Evolutionary conservation across 2,329 filamentous ascomycete species (phyloP).

Genomic region (Blastomyces gilchristii): DNA sequence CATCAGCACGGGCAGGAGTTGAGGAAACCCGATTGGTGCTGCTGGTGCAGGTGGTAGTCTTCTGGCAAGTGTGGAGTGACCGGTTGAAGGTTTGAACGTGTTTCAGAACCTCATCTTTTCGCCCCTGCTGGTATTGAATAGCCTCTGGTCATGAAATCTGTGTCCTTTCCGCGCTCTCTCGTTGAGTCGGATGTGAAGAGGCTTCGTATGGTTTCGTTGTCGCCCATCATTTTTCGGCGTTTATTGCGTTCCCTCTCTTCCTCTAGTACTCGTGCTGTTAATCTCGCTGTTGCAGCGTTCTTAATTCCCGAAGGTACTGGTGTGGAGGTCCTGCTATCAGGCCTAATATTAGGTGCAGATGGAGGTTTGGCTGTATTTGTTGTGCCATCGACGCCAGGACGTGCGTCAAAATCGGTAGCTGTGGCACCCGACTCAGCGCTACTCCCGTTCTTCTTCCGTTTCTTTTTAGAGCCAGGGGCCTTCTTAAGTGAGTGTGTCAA

Average conservation of each 20-base stretch:
- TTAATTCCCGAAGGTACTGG: conserved; percentile 57
- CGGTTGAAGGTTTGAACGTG: neutral
- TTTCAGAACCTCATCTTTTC: conserved; percentile 24
- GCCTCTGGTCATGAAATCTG: conserved; percentile 51
- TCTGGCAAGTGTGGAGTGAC: neutral
- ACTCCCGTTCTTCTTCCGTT: conserved; percentile 60
- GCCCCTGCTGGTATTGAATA: conserved; percentile 42
- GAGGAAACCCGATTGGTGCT: neutral
- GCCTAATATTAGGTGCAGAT: conserved; percentile 19
- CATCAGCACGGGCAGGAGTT: neutral
- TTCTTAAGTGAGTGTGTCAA: conserved; percentile 87
- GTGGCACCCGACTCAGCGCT: conserved; percentile 29
- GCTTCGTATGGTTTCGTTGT: conserved; percentile 47
- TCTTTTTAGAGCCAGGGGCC: conserved; percentile 47
- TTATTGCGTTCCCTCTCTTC: conserved; percentile 80
- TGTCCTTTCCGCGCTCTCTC: conserved; percentile 33
- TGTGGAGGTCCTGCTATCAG: conserved; percentile 24
- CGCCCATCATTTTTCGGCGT: conserved; percentile 58
- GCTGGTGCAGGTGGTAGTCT: neutral
- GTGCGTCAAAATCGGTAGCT: neutral
- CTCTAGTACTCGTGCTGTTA: conserved; percentile 76
- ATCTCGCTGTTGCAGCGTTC: conserved; percentile 70
- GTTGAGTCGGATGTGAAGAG: conserved; percentile 42
- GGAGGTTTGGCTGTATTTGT: conserved; percentile 10
- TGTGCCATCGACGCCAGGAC: neutral